These are phyloP conservation scores for Calonectria henricotiae DNA, from an alignment of 2,329 filamentous ascomycete genomes.

Conservation along the genomic window DNA sequence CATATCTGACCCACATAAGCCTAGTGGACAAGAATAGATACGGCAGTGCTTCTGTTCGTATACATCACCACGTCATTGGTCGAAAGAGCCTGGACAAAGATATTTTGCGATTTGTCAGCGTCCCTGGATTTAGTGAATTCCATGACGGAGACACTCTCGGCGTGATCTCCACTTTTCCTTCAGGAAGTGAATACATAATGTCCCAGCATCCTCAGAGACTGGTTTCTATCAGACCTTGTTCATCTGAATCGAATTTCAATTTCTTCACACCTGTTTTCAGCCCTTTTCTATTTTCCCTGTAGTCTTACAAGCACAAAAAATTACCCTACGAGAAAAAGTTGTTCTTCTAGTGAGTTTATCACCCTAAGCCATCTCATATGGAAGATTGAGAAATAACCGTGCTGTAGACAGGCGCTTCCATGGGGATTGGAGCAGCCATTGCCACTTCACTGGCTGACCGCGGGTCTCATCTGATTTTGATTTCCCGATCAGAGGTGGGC, in stretches of 20 bases:
- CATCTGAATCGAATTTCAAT: too few species aligned
- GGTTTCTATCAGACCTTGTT: not conserved
- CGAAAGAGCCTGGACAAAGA: not conserved
- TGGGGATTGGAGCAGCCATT: slow-evolving; percentile 7
- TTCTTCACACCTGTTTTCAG: too few species aligned
- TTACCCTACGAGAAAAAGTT: slow-evolving; percentile 2
- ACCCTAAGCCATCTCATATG: too few species aligned
- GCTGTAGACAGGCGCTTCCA: slow-evolving; percentile 2
- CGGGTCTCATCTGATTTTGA: not conserved
- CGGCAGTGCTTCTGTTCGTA: not conserved
- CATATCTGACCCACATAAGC: too few species aligned
- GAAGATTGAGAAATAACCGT: not conserved
- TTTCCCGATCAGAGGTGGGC: not conserved
- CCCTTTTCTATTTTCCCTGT: not conserved
- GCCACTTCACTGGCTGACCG: not conserved
- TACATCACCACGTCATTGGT: not conserved
- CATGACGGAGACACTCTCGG: not conserved
- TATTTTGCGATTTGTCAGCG: slow-evolving; percentile 2
- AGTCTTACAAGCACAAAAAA: not conserved
- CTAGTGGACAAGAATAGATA: not conserved
- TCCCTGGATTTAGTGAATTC: not conserved
- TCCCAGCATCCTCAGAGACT: not conserved
- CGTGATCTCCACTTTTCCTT: not conserved
- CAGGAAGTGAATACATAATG: not conserved
- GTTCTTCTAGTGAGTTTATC: slow-evolving; percentile 3